Evolutionary conservation across 805 yeast species (phyloP).

Genomic region (Starmerella asiatica): DNA sequence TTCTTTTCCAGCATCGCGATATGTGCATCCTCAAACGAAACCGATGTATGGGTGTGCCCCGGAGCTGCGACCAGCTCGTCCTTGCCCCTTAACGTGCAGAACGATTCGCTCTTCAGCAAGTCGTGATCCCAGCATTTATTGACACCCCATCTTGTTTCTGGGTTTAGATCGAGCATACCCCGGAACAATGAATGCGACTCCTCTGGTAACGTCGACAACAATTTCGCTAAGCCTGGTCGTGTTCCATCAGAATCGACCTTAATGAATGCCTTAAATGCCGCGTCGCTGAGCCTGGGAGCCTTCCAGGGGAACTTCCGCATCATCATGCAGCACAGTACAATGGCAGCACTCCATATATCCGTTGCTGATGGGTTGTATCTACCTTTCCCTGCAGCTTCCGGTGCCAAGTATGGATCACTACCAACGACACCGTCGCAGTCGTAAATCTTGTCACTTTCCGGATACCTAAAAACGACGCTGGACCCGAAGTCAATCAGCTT

Average conservation of each 20-base stretch:
- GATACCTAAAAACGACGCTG: slow-evolving; percentile 81
- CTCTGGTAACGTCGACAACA: slow-evolving; percentile 56
- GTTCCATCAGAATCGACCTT: slow-evolving; percentile 18
- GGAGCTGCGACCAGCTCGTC: slow-evolving; percentile 32
- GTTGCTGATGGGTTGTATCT: slow-evolving; percentile 87
- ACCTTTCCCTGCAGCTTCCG: slow-evolving; percentile 73
- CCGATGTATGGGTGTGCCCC: slow-evolving; percentile 73
- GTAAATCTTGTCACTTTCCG: slow-evolving; percentile 56
- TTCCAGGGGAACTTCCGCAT: slow-evolving; percentile 91
- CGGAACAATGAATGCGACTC: slow-evolving; percentile 49
- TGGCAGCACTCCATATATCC: slow-evolving; percentile 87
- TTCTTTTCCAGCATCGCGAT: slow-evolving; percentile 84
- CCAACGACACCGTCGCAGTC: slow-evolving; percentile 80
- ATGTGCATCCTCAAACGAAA: slow-evolving; percentile 88
- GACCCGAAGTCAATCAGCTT: slow-evolving; percentile 89
- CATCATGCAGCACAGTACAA: slow-evolving; percentile 84
- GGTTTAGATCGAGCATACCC: slow-evolving; percentile 55
- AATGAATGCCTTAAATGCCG: slow-evolving; percentile 70
- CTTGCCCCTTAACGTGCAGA: slow-evolving; percentile 42
- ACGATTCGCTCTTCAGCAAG: slow-evolving; percentile 46
- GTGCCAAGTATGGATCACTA: slow-evolving; percentile 81
- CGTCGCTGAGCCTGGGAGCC: slow-evolving; percentile 69
- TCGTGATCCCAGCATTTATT: slow-evolving; percentile 42
- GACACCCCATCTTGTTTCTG: slow-evolving; percentile 45
- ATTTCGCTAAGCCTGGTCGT: slow-evolving; percentile 47